Conservation (phyloP, 2,329 filamentous ascomycete genomes). For the Huntiella moniliformis region DNA sequence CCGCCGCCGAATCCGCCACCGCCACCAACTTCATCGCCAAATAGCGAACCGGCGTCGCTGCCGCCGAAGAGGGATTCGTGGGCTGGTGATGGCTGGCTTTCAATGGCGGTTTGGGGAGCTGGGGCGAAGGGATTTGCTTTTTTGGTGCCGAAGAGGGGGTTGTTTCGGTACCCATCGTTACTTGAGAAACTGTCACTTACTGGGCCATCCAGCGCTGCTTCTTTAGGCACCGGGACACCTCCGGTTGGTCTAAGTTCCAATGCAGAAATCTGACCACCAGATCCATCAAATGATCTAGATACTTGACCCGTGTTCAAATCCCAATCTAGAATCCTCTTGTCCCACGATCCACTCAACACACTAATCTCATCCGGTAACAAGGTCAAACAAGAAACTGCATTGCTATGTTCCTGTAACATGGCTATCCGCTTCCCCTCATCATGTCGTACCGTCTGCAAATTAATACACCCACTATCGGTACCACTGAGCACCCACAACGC, state of each 20-base stretch:
- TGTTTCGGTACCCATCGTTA: constrained; percentile 29
- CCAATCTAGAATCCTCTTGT: constrained; percentile 88
- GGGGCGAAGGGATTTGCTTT: constrained; percentile 9
- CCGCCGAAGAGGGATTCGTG: constrained; percentile 70
- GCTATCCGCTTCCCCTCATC: constrained; percentile 84
- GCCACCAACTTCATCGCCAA: constrained; percentile 50
- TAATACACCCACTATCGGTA: constrained; percentile 77
- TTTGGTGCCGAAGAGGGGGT: constrained; percentile 8
- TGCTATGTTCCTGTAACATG: constrained; percentile 65
- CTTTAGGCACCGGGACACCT: constrained; percentile 55
- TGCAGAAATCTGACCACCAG: constrained; percentile 66
- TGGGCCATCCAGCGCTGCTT: constrained; percentile 23
- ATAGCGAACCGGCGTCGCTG: constrained; percentile 65
- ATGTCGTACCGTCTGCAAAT: constrained; percentile 80
- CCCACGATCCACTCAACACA: constrained; percentile 86
- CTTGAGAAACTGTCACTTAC: constrained; percentile 52
- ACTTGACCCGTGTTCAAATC: constrained; percentile 73
- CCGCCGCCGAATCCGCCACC: constrained; percentile 20
- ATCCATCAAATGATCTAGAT: constrained; percentile 57
- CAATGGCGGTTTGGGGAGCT: constrained; percentile 14
- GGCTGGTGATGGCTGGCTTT: constrained; percentile 42
- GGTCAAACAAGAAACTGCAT: constrained; percentile 74
- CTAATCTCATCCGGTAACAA: constrained; percentile 71
- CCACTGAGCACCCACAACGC: constrained; percentile 85
- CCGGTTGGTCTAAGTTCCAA: constrained; percentile 71